A percentile compares a stretch with the other conserved stretches of the same genome.
Evolutionary conservation across 1,284 basidiomycete species (phyloP).

Genomic region (Binderoboletus segoi): DNA sequence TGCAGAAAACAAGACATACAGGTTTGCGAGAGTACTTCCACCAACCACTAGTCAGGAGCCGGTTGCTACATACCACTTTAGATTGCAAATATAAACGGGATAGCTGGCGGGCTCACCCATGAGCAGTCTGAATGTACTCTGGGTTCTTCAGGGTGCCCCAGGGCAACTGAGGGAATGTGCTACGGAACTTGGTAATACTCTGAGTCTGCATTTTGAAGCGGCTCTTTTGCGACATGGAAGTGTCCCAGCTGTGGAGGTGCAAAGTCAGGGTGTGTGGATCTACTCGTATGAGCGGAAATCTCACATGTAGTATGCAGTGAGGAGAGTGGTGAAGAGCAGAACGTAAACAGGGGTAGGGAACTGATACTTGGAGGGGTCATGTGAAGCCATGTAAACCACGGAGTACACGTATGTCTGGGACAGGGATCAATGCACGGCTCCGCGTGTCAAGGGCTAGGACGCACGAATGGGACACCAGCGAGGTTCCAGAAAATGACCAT

Average conservation of each 20-base stretch:
- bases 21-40: constrained; percentile 92
- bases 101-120: constrained; percentile 60
- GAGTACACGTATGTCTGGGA: constrained; percentile 94
- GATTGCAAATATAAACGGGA: neutral
- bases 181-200: constrained; percentile 83
- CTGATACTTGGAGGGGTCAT: constrained; percentile 84
- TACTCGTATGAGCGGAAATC: constrained; percentile 13
- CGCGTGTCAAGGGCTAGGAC: constrained; percentile 29
- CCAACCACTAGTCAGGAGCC: constrained; percentile 84
- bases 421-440: constrained; percentile 22
- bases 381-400: constrained; percentile 97
- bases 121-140: constrained; percentile 89
- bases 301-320: constrained; percentile 85
- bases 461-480: constrained; percentile 85
- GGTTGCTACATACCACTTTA: constrained; percentile 56
- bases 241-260: constrained; percentile 72
- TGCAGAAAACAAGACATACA: constrained; percentile 43
- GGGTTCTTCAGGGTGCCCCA: constrained; percentile 88
- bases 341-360: constrained; percentile 83
- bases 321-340: constrained; percentile 71
- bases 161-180: constrained; percentile 94
- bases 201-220: constrained; percentile 97
- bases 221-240: constrained; percentile 96
- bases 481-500: constrained; percentile 99
- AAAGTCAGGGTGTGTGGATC: constrained; percentile 12